Percentiles rank a stretch among this genome's conserved stretches.
phyloP scores from a whole-genome alignment of 164 flowering plant genomes.

The Nymphaea colorata region DNA sequence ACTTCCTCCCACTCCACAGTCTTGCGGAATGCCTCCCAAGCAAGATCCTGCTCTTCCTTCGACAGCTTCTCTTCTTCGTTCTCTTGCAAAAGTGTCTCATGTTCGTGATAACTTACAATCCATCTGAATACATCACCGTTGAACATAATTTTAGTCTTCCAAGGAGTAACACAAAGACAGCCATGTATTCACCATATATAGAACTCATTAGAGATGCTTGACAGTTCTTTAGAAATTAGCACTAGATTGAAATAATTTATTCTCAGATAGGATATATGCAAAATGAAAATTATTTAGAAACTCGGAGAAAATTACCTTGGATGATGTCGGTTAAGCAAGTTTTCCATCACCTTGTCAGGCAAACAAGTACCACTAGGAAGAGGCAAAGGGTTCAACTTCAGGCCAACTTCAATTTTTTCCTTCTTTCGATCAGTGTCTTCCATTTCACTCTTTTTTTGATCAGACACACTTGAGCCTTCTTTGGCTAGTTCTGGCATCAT shows the following conservation, averaged over 20 bases:
- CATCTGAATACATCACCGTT: conserved; percentile 34
- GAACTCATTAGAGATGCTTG: too few species aligned
- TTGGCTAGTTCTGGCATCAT: conserved; percentile 19
- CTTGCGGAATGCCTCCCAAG: conserved; percentile 76
- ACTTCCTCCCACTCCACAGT: conserved; percentile 80
- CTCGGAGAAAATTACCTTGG: conserved; percentile 45
- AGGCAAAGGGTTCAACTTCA: conserved; percentile 25
- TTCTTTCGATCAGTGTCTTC: not conserved
- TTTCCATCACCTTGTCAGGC: conserved; percentile 84
- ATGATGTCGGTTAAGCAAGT: conserved; percentile 51
- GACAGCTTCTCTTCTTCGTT: conserved; percentile 95
- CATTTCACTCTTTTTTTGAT: conserved; percentile 9
- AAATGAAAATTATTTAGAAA: not conserved
- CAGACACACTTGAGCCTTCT: conserved; percentile 15
- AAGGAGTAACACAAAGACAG: too few species aligned
- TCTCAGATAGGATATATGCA: not conserved
- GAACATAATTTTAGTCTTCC: not conserved
- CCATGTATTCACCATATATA: too few species aligned
- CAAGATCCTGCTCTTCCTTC: conserved; percentile 96
- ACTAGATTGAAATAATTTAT: too few species aligned
- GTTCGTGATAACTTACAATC: conserved; percentile 91
- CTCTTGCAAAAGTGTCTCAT: conserved; percentile 92
- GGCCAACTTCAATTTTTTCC: conserved; percentile 11
- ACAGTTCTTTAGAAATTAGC: too few species aligned
- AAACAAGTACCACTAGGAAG: conserved; percentile 41